Percentiles rank a stretch among this genome's conserved stretches.
Conservation (phyloP, 2,329 filamentous ascomycete genomes). For the Colletotrichum filicis region DNA sequence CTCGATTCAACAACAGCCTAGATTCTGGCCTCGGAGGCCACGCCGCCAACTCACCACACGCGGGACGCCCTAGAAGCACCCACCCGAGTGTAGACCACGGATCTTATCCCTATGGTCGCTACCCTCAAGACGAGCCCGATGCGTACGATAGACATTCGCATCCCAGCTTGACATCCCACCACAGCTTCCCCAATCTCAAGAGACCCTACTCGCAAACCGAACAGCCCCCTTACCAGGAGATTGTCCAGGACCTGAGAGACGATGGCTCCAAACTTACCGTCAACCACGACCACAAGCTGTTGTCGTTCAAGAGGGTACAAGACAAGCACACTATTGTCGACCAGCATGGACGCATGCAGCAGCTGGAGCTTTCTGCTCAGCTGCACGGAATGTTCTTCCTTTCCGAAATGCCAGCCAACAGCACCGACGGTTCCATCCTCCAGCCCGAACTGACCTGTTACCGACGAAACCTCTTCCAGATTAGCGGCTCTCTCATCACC, state of each 20-base stretch:
- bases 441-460: conserved; percentile 95
- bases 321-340: conserved; percentile 72
- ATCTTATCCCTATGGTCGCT: conserved; percentile 64
- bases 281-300: conserved; percentile 70
- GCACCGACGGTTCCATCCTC: conserved; percentile 65
- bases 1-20: conserved; percentile 61
- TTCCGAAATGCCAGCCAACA: conserved; percentile 78
- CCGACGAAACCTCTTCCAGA: conserved; percentile 94
- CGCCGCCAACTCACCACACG: conserved; percentile 58
- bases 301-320: conserved; percentile 66
- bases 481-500: conserved; percentile 87
- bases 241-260: conserved; percentile 69
- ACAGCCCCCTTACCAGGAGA: conserved; percentile 67
- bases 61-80: conserved; percentile 61
- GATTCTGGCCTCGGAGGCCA: conserved; percentile 60
- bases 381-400: conserved; percentile 92
- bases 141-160: conserved; percentile 65
- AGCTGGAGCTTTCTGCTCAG: conserved; percentile 75
- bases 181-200: conserved; percentile 67
- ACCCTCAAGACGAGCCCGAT: conserved; percentile 65
- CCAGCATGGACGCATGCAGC: conserved; percentile 68
- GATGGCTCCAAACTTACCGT: conserved; percentile 67
- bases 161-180: conserved; percentile 58
- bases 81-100: conserved; percentile 61
- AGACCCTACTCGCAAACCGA: conserved; percentile 67